Conservation (phyloP, 192 early-diverging fungal genomes). For the Umbelopsis isabellina region DNA sequence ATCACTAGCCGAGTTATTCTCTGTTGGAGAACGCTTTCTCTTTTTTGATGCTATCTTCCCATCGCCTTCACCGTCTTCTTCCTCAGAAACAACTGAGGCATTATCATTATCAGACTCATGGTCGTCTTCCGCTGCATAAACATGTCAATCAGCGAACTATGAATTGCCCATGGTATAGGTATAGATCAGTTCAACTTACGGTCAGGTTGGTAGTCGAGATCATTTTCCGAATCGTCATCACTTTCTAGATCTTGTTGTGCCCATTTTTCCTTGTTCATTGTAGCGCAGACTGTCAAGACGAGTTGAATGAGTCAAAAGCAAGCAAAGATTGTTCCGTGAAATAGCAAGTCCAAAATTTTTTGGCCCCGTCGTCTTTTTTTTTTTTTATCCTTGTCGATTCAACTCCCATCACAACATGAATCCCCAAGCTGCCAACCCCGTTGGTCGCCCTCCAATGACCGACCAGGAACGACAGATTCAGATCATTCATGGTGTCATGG, state of each 20-base stretch:
- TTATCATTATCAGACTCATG: constrained; percentile 19
- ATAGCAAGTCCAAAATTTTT: constrained; percentile 8
- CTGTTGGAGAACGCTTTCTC: constrained; percentile 8
- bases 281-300: not conserved
- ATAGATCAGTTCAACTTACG: constrained; percentile 11
- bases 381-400: not conserved
- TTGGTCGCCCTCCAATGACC: constrained; percentile 17
- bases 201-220: constrained; percentile 32
- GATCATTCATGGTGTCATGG: constrained; percentile 44
- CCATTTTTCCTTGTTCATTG: constrained; percentile 16
- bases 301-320: not conserved
- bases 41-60: not conserved
- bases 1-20: not conserved
- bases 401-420: constrained; percentile 3
- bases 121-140: constrained; percentile 20
- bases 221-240: constrained; percentile 32
- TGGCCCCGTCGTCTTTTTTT: not conserved
- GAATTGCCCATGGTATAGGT: not conserved
- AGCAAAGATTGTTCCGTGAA: not conserved
- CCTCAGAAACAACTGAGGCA: not conserved
- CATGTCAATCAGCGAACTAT: not conserved
- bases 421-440: constrained; percentile 18
- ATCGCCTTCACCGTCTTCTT: constrained; percentile 13
- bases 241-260: not conserved
- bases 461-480: constrained; percentile 34